Conservation (phyloP, 768 basidiomycete genomes). For the Auriscalpium microsporum region DNA sequence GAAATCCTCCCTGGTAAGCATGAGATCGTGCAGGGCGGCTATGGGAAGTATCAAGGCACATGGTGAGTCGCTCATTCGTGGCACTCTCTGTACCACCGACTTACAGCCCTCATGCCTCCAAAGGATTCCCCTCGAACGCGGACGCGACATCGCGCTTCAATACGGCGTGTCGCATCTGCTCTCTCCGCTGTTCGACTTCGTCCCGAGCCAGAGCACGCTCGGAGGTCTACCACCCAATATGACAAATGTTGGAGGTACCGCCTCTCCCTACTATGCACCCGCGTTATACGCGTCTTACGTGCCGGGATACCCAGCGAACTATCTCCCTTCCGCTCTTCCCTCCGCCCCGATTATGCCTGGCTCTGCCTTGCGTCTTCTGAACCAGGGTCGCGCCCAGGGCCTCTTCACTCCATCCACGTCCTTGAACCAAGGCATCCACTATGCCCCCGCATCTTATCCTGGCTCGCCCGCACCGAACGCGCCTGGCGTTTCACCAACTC, state of each 20-base stretch:
- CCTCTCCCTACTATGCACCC: background rate
- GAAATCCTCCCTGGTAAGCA: constrained; percentile 93
- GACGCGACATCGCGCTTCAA: constrained; percentile 85
- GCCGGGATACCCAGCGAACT: constrained; percentile 10
- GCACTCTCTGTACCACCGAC: constrained; percentile 1
- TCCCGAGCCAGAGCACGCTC: constrained; percentile 65
- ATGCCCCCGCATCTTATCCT: constrained; percentile 43
- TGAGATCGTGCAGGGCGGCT: constrained; percentile 98
- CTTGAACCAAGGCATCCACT: constrained; percentile 33
- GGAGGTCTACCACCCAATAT: constrained; percentile 47
- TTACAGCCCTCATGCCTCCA: background rate
- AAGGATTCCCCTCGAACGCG: constrained; percentile 95
- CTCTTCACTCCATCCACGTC: constrained; percentile 82
- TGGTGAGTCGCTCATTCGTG: constrained; percentile 50
- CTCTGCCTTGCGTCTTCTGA: constrained; percentile 72
- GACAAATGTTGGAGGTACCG: constrained; percentile 15
- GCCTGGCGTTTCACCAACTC: constrained; percentile 25
- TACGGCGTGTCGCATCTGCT: constrained; percentile 88
- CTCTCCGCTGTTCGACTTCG: constrained; percentile 88
- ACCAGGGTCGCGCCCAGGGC: constrained; percentile 81
- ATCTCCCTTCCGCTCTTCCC: constrained; percentile 36
- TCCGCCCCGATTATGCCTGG: constrained; percentile 85
- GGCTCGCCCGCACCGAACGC: constrained; percentile 38
- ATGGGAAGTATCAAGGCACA: constrained; percentile 98
- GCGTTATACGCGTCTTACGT: background rate